Base-by-base conservation (phyloP, 805 yeast species). In the Candida chauliodis region DNA sequence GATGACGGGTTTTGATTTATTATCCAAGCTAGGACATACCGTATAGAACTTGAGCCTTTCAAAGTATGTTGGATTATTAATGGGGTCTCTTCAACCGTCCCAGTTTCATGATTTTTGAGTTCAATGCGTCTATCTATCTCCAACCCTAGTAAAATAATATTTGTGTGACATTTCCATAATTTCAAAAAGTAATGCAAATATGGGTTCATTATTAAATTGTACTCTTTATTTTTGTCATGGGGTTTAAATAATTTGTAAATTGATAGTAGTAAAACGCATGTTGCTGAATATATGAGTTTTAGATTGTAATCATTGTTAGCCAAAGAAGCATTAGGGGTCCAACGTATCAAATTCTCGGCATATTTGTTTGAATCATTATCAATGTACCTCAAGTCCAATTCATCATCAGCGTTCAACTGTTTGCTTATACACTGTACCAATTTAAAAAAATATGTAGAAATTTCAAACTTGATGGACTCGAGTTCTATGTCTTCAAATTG, bases 101-200 rank as follows among this genome's bases (percentile, higher is more conserved):
- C 47, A n/a, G 48, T 41, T 27, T 53, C 56, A 42, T 61, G 54
- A 23, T 55, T 53, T 36, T 55, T 53, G 36, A 51, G 49, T 36
- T 64, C 71, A 18, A 63, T 44, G 30, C 62, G 51, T 30, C 71
- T 51, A 48, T 68, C 74, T 37, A 65, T 61, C 48, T 80, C 84
- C 5, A 84, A 57, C 0, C 87, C 86, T 6, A 78, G 56, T 8
- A 76, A 55, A 1, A 84, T 69, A 2, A 79, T 68, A 42, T 71
- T 71, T 2, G 89, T 80, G 48, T 78, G 76, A 29, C 75, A 70
- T 48, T 81, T 79, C 91, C 93, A 84, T 5, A 77, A 51, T 33
- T 76, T 75, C 8, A 81, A 59, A 43, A 79, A 73, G 33, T 70
- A 66, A 15, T 74, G 73, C 33, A 78, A 51, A 49, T 80, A 84